Evolutionary conservation across 176 grass and related monocot species (phyloP).

Genomic region (Triticum urartu): DNA sequence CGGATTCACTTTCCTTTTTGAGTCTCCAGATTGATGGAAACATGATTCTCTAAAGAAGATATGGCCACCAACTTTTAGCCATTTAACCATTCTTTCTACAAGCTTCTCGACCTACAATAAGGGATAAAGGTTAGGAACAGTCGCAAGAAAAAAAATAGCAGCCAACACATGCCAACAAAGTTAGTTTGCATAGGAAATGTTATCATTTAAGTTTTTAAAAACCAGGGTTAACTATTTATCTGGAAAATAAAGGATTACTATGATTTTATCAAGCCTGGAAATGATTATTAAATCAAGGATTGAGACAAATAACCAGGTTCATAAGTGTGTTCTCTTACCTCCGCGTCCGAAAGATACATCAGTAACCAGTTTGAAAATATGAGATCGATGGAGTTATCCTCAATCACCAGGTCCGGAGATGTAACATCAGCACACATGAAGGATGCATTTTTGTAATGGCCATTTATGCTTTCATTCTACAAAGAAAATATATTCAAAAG

Average conservation of each 20-base stretch:
- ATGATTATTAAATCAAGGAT: neutral
- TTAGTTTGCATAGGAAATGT: neutral
- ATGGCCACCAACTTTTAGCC: constrained; percentile 83
- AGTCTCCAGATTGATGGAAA: constrained; percentile 98
- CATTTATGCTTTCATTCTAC: constrained; percentile 95
- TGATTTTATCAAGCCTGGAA: neutral
- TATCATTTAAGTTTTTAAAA: neutral
- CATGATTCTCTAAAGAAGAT: constrained; percentile 99
- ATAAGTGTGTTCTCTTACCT: constrained; percentile 53
- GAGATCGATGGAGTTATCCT: constrained; percentile 75
- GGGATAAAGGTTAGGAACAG: constrained; percentile 4
- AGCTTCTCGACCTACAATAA: constrained; percentile 75
- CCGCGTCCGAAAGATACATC: constrained; percentile 95
- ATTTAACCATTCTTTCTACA: constrained; percentile 79
- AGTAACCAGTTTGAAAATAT: constrained; percentile 99
- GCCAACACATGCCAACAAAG: neutral
- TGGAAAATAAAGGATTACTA: neutral
- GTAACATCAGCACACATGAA: constrained; percentile 99
- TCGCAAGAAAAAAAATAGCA: neutral
- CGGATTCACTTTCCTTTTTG: constrained; percentile 96
- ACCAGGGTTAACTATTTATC: neutral
- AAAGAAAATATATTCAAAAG: neutral
- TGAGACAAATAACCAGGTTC: neutral
- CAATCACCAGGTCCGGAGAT: constrained; percentile 60
- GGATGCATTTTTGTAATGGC: constrained; percentile 65